Evolutionary conservation across 2,329 filamentous ascomycete species (phyloP).

Genomic region (Scytalidium lignicola): DNA sequence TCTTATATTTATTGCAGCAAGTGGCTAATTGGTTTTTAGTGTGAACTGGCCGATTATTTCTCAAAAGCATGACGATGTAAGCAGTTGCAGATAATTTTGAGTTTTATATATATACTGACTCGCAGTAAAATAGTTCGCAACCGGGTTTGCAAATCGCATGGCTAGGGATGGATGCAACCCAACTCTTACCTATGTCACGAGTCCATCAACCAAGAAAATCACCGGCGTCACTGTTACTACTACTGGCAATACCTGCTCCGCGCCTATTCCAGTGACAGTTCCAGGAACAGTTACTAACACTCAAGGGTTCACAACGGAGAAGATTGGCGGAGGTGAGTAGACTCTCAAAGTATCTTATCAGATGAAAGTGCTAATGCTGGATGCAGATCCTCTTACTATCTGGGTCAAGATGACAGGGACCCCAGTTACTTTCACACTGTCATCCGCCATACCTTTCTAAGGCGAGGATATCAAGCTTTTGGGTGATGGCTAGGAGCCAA

Average conservation of each 20-base stretch:
- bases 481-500: too few species aligned
- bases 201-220: conserved; percentile 13
- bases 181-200: conserved; percentile 12
- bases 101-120: neutral
- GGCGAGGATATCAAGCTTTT: too few species aligned
- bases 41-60: conserved; percentile 51
- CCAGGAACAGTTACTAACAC: conserved; percentile 30
- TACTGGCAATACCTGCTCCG: conserved; percentile 21
- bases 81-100: conserved; percentile 33
- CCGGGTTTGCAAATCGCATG: conserved; percentile 45
- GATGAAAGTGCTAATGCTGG: conserved; percentile 16
- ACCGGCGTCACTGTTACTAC: conserved; percentile 36
- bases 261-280: conserved; percentile 21
- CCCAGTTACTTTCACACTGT: conserved; percentile 38
- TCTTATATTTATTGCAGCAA: neutral
- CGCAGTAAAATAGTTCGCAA: conserved; percentile 7
- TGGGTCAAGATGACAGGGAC: conserved; percentile 41
- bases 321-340: conserved; percentile 31
- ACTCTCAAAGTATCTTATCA: neutral
- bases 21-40: conserved; percentile 8
- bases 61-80: conserved; percentile 51
- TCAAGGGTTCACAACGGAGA: conserved; percentile 25
- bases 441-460: conserved; percentile 12
- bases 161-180: conserved; percentile 16
- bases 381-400: conserved; percentile 45